phyloP scores from a whole-genome alignment of 192 early-diverging fungal genomes.

The Linnemannia schmuckeri region DNA sequence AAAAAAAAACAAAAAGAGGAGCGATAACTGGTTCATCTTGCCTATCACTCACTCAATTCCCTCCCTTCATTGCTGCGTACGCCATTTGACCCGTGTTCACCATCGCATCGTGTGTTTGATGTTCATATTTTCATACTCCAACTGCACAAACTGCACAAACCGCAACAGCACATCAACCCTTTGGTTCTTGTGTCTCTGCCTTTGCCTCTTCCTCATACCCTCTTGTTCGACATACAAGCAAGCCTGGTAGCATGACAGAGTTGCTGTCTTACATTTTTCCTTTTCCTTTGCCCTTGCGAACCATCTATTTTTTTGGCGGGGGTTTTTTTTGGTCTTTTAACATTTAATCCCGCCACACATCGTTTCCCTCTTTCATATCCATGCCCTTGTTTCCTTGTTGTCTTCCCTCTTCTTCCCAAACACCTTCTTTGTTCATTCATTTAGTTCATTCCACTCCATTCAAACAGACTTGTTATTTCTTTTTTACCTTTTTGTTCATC shows the following conservation, averaged over 20 bases:
- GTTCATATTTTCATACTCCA: neutral
- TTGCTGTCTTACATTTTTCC: too few relatives aligned
- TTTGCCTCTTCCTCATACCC: too few relatives aligned
- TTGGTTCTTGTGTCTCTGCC: too few relatives aligned
- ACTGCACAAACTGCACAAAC: too few relatives aligned
- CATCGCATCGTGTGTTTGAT: neutral
- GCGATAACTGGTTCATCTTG: neutral
- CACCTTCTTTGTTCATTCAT: neutral
- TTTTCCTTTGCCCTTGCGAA: too few relatives aligned
- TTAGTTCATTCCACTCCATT: neutral
- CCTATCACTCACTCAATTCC: neutral
- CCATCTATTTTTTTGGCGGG: constrained; percentile 5
- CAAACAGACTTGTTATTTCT: neutral
- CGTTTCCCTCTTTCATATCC: neutral
- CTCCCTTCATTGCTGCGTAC: neutral
- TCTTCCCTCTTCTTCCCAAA: neutral
- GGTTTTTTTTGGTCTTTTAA: neutral
- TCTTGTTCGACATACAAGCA: too few relatives aligned
- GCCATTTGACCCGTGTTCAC: neutral
- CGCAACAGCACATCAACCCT: neutral
- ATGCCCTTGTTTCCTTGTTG: neutral
- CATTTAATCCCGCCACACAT: neutral
- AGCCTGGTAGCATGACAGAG: too few relatives aligned
- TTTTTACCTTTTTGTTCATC: neutral
- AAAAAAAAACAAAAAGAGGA: neutral